Evolutionary conservation across 345 rosid genomes (phyloP).

Genomic region (Luvunga scandens): DNA sequence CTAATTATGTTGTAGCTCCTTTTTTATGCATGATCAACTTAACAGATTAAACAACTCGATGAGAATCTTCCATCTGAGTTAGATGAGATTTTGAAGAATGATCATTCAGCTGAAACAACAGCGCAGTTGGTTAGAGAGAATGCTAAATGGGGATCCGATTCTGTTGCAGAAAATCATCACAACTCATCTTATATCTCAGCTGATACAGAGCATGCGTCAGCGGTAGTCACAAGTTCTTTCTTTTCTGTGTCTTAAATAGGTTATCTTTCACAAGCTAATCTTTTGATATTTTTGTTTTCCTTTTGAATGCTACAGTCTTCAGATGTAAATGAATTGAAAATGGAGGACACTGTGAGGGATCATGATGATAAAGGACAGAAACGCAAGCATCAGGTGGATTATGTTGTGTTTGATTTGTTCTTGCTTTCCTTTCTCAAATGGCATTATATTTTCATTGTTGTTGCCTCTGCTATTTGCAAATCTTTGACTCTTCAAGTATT

Average conservation of each 20-base stretch:
- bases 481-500: constrained; percentile 15
- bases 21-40: constrained; percentile 8
- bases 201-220: constrained; percentile 18
- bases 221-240: constrained; percentile 23
- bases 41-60: constrained; percentile 68
- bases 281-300: constrained; percentile 8
- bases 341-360: constrained; percentile 18
- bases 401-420: not conserved
- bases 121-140: constrained; percentile 23
- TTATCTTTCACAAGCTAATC: not conserved
- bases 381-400: constrained; percentile 50
- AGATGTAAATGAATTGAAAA: constrained; percentile 20
- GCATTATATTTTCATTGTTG: not conserved
- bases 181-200: constrained; percentile 6
- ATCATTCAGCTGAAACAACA: constrained; percentile 21
- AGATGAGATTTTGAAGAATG: constrained; percentile 50
- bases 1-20: constrained; percentile 8
- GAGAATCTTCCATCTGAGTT: constrained; percentile 59
- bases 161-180: constrained; percentile 17
- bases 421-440: too few relatives aligned
- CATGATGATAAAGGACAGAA: constrained; percentile 35
- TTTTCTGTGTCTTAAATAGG: not conserved
- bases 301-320: constrained; percentile 24
- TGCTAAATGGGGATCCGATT: constrained; percentile 27
- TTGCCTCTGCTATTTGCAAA: constrained; percentile 15